These are phyloP conservation scores for Hemisphaericaspora nanyangensis DNA, from an alignment of 805 yeast genomes.

Conservation along the genomic window DNA sequence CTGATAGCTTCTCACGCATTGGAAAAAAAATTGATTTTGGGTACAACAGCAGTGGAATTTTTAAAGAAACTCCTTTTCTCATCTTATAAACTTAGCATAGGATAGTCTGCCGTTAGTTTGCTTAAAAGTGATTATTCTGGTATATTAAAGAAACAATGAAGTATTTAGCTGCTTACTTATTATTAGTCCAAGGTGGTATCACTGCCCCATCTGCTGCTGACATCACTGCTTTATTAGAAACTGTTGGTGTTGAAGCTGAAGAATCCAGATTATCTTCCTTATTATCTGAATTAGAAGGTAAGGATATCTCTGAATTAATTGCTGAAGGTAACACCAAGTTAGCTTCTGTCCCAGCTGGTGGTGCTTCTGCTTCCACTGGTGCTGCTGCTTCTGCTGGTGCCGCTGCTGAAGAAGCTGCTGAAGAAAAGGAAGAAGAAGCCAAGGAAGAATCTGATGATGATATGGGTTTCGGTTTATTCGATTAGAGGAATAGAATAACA, in stretches of 20 bases:
- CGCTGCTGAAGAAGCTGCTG: slow-evolving; percentile 70
- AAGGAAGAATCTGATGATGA: slow-evolving; percentile 62
- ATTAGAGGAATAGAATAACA: slow-evolving; percentile 46
- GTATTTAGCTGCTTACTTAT: slow-evolving; percentile 99
- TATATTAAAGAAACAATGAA: slow-evolving; percentile 49
- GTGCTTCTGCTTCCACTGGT: slow-evolving; percentile 84
- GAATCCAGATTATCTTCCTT: slow-evolving; percentile 79
- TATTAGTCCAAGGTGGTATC: slow-evolving; percentile 96
- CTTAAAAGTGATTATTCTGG: slow-evolving; percentile 78
- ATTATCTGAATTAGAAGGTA: slow-evolving; percentile 87
- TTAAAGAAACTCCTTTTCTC: slow-evolving; percentile 1
- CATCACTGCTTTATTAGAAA: slow-evolving; percentile 80
- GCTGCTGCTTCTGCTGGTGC: slow-evolving; percentile 67
- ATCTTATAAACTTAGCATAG: slow-evolving; percentile 37
- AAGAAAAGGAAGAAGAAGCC: slow-evolving; percentile 59
- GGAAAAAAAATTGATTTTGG: too few relatives aligned
- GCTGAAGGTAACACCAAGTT: slow-evolving; percentile 95
- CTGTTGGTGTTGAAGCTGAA: slow-evolving; percentile 96
- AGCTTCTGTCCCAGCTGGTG: slow-evolving; percentile 97
- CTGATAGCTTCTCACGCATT: too few relatives aligned
- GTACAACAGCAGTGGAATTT: neutral
- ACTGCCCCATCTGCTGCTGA: slow-evolving; percentile 91
- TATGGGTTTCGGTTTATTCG: slow-evolving; percentile 98
- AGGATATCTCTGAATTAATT: slow-evolving; percentile 82
- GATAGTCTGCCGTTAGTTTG: slow-evolving; percentile 70